Evolutionary conservation across 495 filamentous ascomycete genomes (phyloP).

Genomic region (Neurospora cerealis): DNA sequence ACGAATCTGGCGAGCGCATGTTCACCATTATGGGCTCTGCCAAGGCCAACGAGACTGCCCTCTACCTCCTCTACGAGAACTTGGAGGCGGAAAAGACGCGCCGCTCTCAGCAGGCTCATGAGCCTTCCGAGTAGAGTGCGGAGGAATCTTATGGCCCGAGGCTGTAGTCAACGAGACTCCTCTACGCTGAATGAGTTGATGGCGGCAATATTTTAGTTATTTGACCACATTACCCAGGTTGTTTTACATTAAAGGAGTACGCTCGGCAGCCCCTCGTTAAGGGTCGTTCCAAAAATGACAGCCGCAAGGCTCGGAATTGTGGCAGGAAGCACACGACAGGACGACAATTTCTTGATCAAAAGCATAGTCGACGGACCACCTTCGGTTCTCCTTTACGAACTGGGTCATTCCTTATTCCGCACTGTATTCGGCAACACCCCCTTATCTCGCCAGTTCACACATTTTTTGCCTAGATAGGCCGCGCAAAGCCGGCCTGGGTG

Average conservation of each 20-base stretch:
- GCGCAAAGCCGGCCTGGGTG: not conserved
- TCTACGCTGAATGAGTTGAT: slow-evolving; percentile 4
- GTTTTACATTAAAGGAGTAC: not conserved
- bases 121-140: slow-evolving; percentile 53
- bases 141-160: slow-evolving; percentile 14
- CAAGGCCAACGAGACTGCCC: slow-evolving; percentile 83
- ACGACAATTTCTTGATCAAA: slow-evolving; percentile 33
- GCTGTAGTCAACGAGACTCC: slow-evolving; percentile 17
- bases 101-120: slow-evolving; percentile 54
- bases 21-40: slow-evolving; percentile 97
- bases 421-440: slow-evolving; percentile 11
- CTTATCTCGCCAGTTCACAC: not conserved
- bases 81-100: slow-evolving; percentile 97
- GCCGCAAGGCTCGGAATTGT: slow-evolving; percentile 48
- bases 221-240: not conserved
- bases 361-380: slow-evolving; percentile 27
- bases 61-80: slow-evolving; percentile 97
- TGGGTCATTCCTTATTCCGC: slow-evolving; percentile 18
- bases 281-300: slow-evolving; percentile 45
- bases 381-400: slow-evolving; percentile 27
- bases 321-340: slow-evolving; percentile 33
- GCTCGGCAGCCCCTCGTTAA: slow-evolving; percentile 30
- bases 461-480: not conserved
- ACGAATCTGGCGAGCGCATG: slow-evolving; percentile 97
- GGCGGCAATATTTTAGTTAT: not conserved